Conservation (phyloP, 2,329 filamentous ascomycete genomes). For the Ceratocystiopsis minuta region DNA sequence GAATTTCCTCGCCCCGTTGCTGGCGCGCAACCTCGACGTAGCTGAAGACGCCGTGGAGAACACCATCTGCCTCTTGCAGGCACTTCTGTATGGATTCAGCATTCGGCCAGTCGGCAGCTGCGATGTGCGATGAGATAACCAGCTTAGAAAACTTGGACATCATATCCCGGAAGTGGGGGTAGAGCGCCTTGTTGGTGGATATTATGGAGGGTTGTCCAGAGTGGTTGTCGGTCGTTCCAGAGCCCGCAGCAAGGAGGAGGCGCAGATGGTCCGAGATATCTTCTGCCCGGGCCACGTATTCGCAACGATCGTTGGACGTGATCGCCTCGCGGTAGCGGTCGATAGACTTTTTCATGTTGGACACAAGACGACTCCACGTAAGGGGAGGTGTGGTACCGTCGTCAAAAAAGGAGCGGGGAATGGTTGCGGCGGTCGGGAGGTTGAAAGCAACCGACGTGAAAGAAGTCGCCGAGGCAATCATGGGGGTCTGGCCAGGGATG, state of each 20-base stretch:
- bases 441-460: slow-evolving; percentile 42
- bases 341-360: slow-evolving; percentile 83
- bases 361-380: slow-evolving; percentile 77
- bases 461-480: slow-evolving; percentile 40
- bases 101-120: slow-evolving; percentile 86
- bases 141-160: slow-evolving; percentile 99
- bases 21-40: slow-evolving; percentile 92
- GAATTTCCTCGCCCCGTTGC: slow-evolving; percentile 83
- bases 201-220: slow-evolving; percentile 99
- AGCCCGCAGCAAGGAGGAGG: slow-evolving; percentile 83
- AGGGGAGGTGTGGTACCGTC: slow-evolving; percentile 64
- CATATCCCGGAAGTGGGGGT: slow-evolving; percentile 95
- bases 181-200: slow-evolving; percentile 89
- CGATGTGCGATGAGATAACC: slow-evolving; percentile 93
- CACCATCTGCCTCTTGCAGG: slow-evolving; percentile 90
- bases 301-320: slow-evolving; percentile 60
- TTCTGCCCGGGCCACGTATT: slow-evolving; percentile 88
- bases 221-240: slow-evolving; percentile 94
- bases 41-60: slow-evolving; percentile 81
- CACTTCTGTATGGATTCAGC: slow-evolving; percentile 91
- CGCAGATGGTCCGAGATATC: slow-evolving; percentile 95
- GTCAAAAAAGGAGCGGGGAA: slow-evolving; percentile 77
- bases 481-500: slow-evolving; percentile 24
- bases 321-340: slow-evolving; percentile 86
- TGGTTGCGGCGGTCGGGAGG: slow-evolving; percentile 37